phyloP scores from a whole-genome alignment of 2,329 filamentous ascomycete species.

The Curvularia sp. region DNA sequence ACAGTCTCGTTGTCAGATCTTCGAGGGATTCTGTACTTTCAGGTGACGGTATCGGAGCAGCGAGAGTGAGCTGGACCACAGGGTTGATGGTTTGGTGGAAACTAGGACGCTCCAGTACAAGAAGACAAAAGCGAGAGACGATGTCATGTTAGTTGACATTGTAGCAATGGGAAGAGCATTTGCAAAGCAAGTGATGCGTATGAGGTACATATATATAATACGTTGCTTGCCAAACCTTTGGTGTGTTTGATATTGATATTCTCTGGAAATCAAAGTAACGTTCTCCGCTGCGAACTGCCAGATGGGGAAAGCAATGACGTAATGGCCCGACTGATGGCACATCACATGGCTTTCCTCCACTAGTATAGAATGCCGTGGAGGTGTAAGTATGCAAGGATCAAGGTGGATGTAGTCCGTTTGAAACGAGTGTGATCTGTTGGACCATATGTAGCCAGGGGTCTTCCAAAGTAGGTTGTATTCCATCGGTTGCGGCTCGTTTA shows the following conservation, averaged over 20 bases:
- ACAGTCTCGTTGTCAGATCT: not conserved
- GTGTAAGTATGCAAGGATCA: not conserved
- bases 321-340: not conserved
- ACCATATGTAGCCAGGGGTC: not conserved
- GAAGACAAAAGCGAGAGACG: not conserved
- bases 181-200: not conserved
- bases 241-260: not conserved
- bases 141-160: not conserved
- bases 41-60: not conserved
- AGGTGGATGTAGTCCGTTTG: not conserved
- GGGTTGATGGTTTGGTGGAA: not conserved
- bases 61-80: not conserved
- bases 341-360: not conserved
- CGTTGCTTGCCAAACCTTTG: not conserved
- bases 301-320: not conserved
- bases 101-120: not conserved
- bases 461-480: not conserved
- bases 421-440: not conserved
- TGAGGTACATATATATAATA: not conserved
- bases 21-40: not conserved
- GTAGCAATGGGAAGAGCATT: not conserved
- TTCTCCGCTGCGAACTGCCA: not conserved
- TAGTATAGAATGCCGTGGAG: not conserved
- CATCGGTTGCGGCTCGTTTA: not conserved
- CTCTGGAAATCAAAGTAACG: not conserved